Conservation (phyloP, 495 filamentous ascomycete species). For the Aspergillus egyptiacus region DNA sequence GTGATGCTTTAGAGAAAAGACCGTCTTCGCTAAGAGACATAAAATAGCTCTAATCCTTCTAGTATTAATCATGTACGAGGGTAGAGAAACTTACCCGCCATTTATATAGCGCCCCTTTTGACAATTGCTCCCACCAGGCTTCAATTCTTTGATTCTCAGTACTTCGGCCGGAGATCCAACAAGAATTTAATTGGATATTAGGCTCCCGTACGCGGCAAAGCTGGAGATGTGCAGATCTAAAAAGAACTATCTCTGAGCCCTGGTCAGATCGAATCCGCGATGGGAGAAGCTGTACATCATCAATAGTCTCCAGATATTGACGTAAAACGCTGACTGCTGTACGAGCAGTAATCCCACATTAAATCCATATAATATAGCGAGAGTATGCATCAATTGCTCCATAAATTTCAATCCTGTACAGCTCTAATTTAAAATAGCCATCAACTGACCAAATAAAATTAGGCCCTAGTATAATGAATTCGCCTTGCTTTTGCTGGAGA, state of each 20-base stretch:
- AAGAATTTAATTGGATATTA: conserved; percentile 17
- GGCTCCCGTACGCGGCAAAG: not conserved
- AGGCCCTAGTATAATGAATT: conserved; percentile 18
- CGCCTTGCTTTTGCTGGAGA: conserved; percentile 11
- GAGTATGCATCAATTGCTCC: conserved; percentile 20
- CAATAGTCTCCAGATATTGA: conserved; percentile 16
- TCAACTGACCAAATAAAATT: conserved; percentile 23
- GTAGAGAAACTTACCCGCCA: conserved; percentile 7
- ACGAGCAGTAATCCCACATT: conserved; percentile 15
- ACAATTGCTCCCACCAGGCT: conserved; percentile 16
- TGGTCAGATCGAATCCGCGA: conserved; percentile 12
- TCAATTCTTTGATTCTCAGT: conserved; percentile 17
- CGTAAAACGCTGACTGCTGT: conserved; percentile 18
- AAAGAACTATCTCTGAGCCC: conserved; percentile 13
- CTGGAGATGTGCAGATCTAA: not conserved
- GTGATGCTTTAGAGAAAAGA: conserved; percentile 3
- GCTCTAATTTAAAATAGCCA: conserved; percentile 16
- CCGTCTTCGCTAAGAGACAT: conserved; percentile 9
- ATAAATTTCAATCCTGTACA: conserved; percentile 21
- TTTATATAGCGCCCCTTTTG: conserved; percentile 4
- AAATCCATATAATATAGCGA: conserved; percentile 20
- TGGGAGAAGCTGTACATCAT: conserved; percentile 5
- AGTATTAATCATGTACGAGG: not conserved
- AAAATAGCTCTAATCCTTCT: not conserved
- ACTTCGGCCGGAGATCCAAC: conserved; percentile 12